phyloP scores from a whole-genome alignment of 495 filamentous ascomycete genomes.

The Penicillium dipodomyicola region DNA sequence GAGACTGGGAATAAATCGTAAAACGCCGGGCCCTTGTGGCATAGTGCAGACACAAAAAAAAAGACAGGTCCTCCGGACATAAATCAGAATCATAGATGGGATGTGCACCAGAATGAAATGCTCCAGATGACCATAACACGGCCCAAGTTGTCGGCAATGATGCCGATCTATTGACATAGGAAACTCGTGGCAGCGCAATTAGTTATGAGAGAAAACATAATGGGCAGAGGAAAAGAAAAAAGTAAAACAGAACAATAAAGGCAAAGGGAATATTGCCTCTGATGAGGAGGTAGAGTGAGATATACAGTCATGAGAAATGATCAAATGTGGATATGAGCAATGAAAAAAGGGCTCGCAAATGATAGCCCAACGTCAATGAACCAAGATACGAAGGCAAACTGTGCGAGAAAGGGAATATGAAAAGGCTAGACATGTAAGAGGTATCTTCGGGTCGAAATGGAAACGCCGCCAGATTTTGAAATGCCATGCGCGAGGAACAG shows the following conservation, averaged over 20 bases:
- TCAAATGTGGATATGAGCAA: constrained; percentile 29
- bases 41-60: constrained; percentile 9
- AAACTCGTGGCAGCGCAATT: constrained; percentile 34
- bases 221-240: not conserved
- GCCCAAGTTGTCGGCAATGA: constrained; percentile 13
- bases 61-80: constrained; percentile 13
- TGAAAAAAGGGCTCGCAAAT: constrained; percentile 15
- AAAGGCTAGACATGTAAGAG: constrained; percentile 37
- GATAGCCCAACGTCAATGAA: constrained; percentile 3
- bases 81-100: constrained; percentile 22
- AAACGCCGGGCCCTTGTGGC: constrained; percentile 13
- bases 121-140: constrained; percentile 15
- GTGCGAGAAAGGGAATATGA: constrained; percentile 17
- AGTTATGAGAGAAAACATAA: constrained; percentile 15
- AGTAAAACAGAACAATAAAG: not conserved
- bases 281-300: constrained; percentile 3
- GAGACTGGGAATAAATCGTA: constrained; percentile 8
- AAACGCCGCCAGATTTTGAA: constrained; percentile 45
- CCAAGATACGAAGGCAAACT: constrained; percentile 11
- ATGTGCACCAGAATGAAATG: constrained; percentile 21
- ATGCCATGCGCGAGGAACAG: constrained; percentile 44
- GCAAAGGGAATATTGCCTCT: constrained; percentile 6
- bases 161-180: constrained; percentile 33
- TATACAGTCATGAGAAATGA: constrained; percentile 13
- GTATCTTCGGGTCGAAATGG: constrained; percentile 44